Conservation (phyloP, 768 basidiomycete genomes). For the Phaeotremella skinneri region DNA sequence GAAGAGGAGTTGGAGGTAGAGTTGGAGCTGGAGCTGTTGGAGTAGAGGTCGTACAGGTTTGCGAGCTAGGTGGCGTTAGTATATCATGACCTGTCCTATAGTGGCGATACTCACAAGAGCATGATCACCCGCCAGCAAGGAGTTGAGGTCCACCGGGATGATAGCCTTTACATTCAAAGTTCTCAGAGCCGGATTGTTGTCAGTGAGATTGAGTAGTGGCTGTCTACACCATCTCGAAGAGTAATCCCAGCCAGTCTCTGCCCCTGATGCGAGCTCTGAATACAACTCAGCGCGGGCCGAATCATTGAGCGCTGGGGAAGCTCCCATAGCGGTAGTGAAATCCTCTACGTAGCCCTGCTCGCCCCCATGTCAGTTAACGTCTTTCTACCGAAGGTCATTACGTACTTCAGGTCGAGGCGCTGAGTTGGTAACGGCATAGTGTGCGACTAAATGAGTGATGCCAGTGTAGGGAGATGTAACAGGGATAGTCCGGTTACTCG, state of each 20-base stretch:
- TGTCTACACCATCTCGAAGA: constrained; percentile 53
- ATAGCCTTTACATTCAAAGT: constrained; percentile 68
- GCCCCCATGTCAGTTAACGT: not conserved
- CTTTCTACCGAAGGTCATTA: not conserved
- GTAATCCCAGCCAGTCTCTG: constrained; percentile 64
- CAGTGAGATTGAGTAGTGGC: constrained; percentile 54
- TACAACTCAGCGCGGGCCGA: constrained; percentile 66
- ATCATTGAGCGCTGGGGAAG: constrained; percentile 60
- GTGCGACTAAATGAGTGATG: constrained; percentile 64
- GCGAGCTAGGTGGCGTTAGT: constrained; percentile 54
- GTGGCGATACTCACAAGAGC: constrained; percentile 14
- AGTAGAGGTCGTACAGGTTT: constrained; percentile 43
- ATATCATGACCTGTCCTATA: constrained; percentile 39
- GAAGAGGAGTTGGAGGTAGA: constrained; percentile 16
- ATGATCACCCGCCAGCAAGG: constrained; percentile 66
- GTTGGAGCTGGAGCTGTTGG: constrained; percentile 25
- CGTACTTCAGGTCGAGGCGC: constrained; percentile 81
- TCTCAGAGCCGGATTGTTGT: constrained; percentile 62
- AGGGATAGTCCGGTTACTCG: constrained; percentile 62
- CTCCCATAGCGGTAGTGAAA: constrained; percentile 71
- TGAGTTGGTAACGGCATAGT: constrained; percentile 66
- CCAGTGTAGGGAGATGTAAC: constrained; percentile 48
- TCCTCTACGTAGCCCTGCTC: constrained; percentile 58
- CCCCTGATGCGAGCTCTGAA: constrained; percentile 73
- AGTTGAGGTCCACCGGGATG: constrained; percentile 76